Evolutionary conservation across 768 basidiomycete genomes (phyloP), one percentile per base, ranked within the genome.

Genomic region (Paxillus rubicundulus): DNA sequence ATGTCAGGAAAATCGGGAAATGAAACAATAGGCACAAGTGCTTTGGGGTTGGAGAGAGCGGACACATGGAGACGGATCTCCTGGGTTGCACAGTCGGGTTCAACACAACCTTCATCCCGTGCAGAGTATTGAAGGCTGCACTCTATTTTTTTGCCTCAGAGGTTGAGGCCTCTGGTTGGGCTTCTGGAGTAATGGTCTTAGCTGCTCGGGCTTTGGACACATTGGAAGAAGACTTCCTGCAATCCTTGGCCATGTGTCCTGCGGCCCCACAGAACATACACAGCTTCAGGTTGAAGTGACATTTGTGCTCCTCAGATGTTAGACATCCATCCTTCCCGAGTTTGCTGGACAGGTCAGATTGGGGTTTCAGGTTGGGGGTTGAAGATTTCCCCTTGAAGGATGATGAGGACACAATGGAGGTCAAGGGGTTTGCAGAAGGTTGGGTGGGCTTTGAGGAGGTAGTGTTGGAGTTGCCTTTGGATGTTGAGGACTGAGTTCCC

Each of bases 91-190:
- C 4, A 2, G 24, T 18, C 2, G 10, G 40, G 10, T 1, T 46
- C 43, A 56, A 53, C 3, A 14, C 39, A 47, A 37, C 37, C 44
- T 38, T 40, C 8, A 3, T 3, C 12, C 10, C 7, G 16, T 57
- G 52, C n/a, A 2, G 46, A 48, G 47, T 13, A 2, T 1, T 0
- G 18, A 5, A 28, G 45, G 38, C 42, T n/a, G 17, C 32, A 0
- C 9, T 9, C 53, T 54, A 54, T 48, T 54, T 51, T 24, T 57
- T 54, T 40, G 45, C 4, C 49, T 48, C 36, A 1, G 18, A 5
- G 9, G 30, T 30, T 18, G 45, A 40, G 42, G 16, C 39, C 42
- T 34, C 8, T 1, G 2, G 41, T 38, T 53, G 20, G n/a, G 43
- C 2, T 45, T 45, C 47, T 2, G 24, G 30, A 14, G 52, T 24